Conservation (phyloP, 306 rosid genomes). For the Fagus sylvatica region DNA sequence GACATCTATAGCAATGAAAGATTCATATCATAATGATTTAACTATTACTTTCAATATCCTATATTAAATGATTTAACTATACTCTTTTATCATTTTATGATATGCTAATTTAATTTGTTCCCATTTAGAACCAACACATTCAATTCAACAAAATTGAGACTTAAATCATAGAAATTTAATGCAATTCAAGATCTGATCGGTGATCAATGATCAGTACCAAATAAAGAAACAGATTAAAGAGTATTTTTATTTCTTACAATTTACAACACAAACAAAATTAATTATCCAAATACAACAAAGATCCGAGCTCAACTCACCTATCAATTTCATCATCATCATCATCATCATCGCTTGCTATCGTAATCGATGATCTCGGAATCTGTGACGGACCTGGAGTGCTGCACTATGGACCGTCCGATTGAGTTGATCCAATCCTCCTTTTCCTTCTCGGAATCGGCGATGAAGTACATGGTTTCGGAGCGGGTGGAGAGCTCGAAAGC, state of each 20-base stretch:
- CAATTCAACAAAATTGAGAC: too few relatives aligned
- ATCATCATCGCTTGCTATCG: conserved; percentile 31
- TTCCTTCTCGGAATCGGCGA: conserved; percentile 41
- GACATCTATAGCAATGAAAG: conserved; percentile 9
- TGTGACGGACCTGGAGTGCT: conserved; percentile 51
- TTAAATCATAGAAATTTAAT: too few relatives aligned
- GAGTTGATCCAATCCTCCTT: conserved; percentile 53
- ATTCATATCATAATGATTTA: conserved; percentile 52
- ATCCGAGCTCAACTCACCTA: background rate
- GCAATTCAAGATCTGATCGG: conserved; percentile 1
- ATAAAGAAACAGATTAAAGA: background rate
- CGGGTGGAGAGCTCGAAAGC: conserved; percentile 43
- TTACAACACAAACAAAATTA: background rate
- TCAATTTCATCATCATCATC: background rate
- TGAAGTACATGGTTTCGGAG: conserved; percentile 41
- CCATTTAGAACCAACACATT: too few relatives aligned
- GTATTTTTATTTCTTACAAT: too few relatives aligned
- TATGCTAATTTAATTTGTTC: too few relatives aligned
- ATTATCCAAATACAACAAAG: conserved; percentile 9
- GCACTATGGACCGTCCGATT: conserved; percentile 53
- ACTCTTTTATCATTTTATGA: too few relatives aligned
- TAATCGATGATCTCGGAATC: conserved; percentile 53
- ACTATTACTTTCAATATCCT: conserved; percentile 12
- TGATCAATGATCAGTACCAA: background rate
- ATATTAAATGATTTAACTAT: conserved; percentile 1